Evolutionary conservation across 2,329 filamentous ascomycete species (phyloP).

Genomic region (Aureobasidium sp.): DNA sequence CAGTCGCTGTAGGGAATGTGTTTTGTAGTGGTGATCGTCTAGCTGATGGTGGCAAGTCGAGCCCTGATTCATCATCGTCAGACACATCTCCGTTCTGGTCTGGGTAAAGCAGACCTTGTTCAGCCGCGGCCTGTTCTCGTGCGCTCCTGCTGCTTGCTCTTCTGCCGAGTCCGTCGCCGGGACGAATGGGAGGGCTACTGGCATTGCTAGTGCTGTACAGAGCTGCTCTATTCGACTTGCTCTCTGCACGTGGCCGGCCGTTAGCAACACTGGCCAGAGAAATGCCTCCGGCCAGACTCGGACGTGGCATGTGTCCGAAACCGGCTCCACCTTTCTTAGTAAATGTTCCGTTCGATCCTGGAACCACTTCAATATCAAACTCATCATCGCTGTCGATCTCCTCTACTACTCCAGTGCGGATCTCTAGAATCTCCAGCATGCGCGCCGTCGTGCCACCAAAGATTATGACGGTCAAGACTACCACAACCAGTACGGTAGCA

Average conservation of each 20-base stretch:
- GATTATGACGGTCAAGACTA: conserved; percentile 96
- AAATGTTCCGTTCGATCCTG: conserved; percentile 63
- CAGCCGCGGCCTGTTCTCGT: conserved; percentile 38
- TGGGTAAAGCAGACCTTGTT: conserved; percentile 49
- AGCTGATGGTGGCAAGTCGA: conserved; percentile 54
- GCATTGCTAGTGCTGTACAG: conserved; percentile 53
- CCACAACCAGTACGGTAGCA: conserved; percentile 93
- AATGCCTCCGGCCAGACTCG: conserved; percentile 48
- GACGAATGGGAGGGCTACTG: conserved; percentile 41
- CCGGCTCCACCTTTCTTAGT: conserved; percentile 71
- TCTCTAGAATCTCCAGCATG: conserved; percentile 97
- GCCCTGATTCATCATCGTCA: conserved; percentile 48
- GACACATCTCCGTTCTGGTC: conserved; percentile 35
- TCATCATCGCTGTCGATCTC: conserved; percentile 97
- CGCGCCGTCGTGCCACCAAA: conserved; percentile 95
- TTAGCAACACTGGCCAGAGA: conserved; percentile 43
- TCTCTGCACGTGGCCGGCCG: conserved; percentile 22
- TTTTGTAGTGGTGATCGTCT: conserved; percentile 34
- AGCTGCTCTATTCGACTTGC: conserved; percentile 44
- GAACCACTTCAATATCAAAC: conserved; percentile 79
- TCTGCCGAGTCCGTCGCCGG: conserved; percentile 40
- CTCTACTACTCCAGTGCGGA: conserved; percentile 90
- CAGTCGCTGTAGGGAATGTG: conserved; percentile 20
- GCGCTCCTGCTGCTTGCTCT: conserved; percentile 46
- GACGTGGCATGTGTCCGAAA: conserved; percentile 69